Percentiles rank a stretch among this genome's conserved stretches.
phyloP scores from a whole-genome alignment of 805 yeast genomes.

The Candida schatavii region DNA sequence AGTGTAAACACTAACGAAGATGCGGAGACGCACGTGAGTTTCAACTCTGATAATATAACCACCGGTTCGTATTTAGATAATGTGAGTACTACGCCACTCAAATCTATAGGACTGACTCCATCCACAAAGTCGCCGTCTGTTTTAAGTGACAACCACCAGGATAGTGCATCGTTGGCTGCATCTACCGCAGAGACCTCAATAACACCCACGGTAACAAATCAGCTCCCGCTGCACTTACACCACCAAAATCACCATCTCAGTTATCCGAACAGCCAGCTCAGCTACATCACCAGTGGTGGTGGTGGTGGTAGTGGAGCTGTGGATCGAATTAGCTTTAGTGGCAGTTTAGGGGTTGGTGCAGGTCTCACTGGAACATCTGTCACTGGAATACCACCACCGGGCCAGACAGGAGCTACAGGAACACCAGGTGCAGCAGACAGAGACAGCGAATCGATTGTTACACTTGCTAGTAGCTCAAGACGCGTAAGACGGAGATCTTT shows the following conservation, averaged over 20 bases:
- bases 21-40: slow-evolving; percentile 4
- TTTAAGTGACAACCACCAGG: slow-evolving; percentile 27
- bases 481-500: slow-evolving; percentile 39
- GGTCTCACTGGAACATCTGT: slow-evolving; percentile 8
- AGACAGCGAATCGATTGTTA: slow-evolving; percentile 42
- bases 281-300: not conserved
- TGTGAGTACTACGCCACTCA: slow-evolving; percentile 47
- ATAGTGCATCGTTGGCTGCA: slow-evolving; percentile 32
- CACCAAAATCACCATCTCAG: slow-evolving; percentile 11
- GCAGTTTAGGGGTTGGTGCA: slow-evolving; percentile 10
- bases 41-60: slow-evolving; percentile 17
- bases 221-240: slow-evolving; percentile 11
- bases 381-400: not conserved
- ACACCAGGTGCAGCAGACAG: slow-evolving; percentile 21
- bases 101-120: slow-evolving; percentile 41
- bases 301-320: not conserved
- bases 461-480: slow-evolving; percentile 41
- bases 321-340: not conserved
- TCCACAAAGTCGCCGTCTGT: slow-evolving; percentile 41
- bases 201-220: slow-evolving; percentile 28
- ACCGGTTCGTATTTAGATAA: slow-evolving; percentile 28
- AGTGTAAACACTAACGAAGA: slow-evolving; percentile 5
- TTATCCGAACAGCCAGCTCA: slow-evolving; percentile 1
- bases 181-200: slow-evolving; percentile 52
- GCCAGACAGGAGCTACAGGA: slow-evolving; percentile 5